These are phyloP conservation scores for Salvia splendens DNA, from an alignment of 257 asterid species.

Conservation along the genomic window DNA sequence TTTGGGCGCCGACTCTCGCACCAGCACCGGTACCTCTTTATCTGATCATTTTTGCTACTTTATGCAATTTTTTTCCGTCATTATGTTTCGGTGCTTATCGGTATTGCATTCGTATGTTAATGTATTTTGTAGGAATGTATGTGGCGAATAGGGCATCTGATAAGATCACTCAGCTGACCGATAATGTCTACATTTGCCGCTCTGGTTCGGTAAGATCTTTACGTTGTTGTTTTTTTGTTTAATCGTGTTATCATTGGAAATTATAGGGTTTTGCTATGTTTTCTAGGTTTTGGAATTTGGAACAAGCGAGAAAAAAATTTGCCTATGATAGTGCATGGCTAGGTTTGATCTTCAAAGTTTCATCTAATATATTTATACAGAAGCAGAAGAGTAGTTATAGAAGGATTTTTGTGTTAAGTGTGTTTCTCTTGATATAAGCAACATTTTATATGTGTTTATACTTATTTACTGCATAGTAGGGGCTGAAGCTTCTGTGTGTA, in stretches of 20 bases:
- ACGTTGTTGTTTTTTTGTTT: not conserved
- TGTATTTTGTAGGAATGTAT: constrained; percentile 59
- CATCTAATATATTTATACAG: not conserved
- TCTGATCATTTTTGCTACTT: not conserved
- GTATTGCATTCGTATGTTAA: not conserved
- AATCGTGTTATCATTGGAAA: not conserved
- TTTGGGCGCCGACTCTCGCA: constrained; percentile 91
- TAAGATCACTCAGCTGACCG: constrained; percentile 85
- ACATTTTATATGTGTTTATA: not conserved
- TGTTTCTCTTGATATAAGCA: not conserved
- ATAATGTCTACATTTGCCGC: constrained; percentile 87
- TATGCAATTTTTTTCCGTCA: not conserved
- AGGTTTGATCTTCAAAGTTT: not conserved
- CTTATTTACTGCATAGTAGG: not conserved
- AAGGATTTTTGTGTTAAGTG: not conserved
- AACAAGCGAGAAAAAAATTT: not conserved
- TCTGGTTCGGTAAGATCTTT: constrained; percentile 59
- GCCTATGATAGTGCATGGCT: not conserved
- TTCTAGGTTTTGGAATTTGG: not conserved
- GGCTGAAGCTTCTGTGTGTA: not conserved
- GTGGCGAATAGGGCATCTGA: constrained; percentile 97
- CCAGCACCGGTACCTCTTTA: constrained; percentile 73
- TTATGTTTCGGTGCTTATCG: not conserved
- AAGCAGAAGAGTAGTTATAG: not conserved
- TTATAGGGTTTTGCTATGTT: constrained; percentile 4